Conservation (phyloP, 2,329 filamentous ascomycete genomes). For the Leptographium galeiforme region DNA sequence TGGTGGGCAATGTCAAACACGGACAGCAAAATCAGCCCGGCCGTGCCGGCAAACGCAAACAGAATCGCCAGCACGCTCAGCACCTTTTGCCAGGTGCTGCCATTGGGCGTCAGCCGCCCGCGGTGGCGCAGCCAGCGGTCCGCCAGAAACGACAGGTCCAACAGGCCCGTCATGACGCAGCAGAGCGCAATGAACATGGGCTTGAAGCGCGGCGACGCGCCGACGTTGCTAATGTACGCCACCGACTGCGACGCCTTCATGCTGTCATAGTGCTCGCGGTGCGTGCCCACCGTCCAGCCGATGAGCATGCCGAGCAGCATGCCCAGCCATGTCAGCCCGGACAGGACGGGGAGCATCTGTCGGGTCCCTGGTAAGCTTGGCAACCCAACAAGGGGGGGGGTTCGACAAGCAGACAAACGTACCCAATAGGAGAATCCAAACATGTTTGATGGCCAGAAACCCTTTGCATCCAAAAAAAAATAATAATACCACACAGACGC, state of each 20-base stretch:
- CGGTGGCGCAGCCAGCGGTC: slow-evolving; percentile 79
- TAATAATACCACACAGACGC: too few species aligned
- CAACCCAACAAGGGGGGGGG: not conserved
- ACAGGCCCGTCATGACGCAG: slow-evolving; percentile 58
- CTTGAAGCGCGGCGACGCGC: slow-evolving; percentile 46
- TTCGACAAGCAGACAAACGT: not conserved
- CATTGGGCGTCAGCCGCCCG: slow-evolving; percentile 65
- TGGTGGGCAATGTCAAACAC: slow-evolving; percentile 75
- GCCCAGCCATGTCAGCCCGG: slow-evolving; percentile 49
- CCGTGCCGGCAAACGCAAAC: slow-evolving; percentile 60
- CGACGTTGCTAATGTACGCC: slow-evolving; percentile 58
- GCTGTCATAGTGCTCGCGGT: slow-evolving; percentile 43
- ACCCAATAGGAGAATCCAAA: slow-evolving; percentile 8
- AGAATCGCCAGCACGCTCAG: slow-evolving; percentile 48
- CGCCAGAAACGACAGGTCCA: slow-evolving; percentile 66
- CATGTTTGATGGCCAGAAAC: not conserved
- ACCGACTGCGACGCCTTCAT: slow-evolving; percentile 47
- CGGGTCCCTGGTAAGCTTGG: not conserved
- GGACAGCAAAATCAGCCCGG: slow-evolving; percentile 67
- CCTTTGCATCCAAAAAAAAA: too few species aligned
- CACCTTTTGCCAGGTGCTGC: slow-evolving; percentile 46
- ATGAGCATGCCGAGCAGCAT: slow-evolving; percentile 58
- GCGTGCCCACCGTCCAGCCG: slow-evolving; percentile 48
- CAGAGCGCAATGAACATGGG: slow-evolving; percentile 67
- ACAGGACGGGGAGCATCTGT: slow-evolving; percentile 55